A percentile compares a stretch with the other conserved stretches of the same genome.
phyloP scores from a whole-genome alignment of 352 stramenopile species.

The Lagenidium sp. region DNA sequence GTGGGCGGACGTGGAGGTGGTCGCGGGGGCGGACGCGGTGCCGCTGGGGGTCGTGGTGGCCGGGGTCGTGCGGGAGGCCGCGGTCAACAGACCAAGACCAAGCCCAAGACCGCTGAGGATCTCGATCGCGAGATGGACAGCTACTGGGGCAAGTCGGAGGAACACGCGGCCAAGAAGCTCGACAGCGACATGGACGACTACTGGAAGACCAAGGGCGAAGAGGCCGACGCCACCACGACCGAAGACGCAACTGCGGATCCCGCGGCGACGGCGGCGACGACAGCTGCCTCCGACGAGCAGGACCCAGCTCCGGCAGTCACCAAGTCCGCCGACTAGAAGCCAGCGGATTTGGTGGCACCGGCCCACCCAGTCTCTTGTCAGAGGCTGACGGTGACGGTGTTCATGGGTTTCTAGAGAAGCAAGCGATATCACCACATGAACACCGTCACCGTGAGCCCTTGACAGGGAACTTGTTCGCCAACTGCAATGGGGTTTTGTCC shows the following conservation, averaged over 20 bases:
- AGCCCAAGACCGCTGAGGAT: slow-evolving; percentile 68
- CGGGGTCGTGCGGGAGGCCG: slow-evolving; percentile 1
- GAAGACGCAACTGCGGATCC: slow-evolving; percentile 8
- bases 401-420: too few species aligned
- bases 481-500: too few species aligned
- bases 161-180: slow-evolving; percentile 79
- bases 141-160: slow-evolving; percentile 82
- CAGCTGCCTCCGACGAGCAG: too few species aligned
- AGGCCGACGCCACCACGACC: neutral
- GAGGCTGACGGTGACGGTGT: too few species aligned
- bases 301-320: too few species aligned
- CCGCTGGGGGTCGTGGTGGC: slow-evolving; percentile 14
- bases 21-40: slow-evolving; percentile 5
- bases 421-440: too few species aligned
- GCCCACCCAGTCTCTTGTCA: too few species aligned
- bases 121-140: slow-evolving; percentile 81
- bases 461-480: too few species aligned
- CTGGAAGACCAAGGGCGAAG: slow-evolving; percentile 81
- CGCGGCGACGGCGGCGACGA: slow-evolving; percentile 16
- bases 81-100: slow-evolving; percentile 31
- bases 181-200: slow-evolving; percentile 84
- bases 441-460: too few species aligned
- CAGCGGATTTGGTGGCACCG: too few species aligned
- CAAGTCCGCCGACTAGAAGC: too few species aligned
- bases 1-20: slow-evolving; percentile 5